Percentiles rank a stretch among this genome's conserved stretches.
Conservation (phyloP, 768 basidiomycete genomes). For the Scleroderma citrinum region DNA sequence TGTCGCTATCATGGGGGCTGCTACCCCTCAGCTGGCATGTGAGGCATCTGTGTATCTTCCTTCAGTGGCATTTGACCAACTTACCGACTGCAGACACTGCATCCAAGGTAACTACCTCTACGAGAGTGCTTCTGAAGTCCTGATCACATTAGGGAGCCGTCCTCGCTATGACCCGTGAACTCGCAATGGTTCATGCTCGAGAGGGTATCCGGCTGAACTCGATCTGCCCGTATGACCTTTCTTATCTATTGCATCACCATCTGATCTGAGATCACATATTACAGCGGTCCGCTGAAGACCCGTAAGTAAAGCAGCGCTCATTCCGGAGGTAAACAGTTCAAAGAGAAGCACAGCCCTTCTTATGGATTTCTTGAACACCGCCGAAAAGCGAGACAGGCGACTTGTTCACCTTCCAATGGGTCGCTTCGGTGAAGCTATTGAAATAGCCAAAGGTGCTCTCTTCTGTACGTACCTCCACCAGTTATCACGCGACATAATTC, state of each 20-base stretch:
- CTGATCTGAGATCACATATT: constrained; percentile 6
- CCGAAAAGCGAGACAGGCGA: constrained; percentile 90
- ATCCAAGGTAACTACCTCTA: constrained; percentile 59
- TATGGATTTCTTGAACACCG: constrained; percentile 97
- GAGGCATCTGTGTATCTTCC: constrained; percentile 24
- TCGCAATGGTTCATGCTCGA: constrained; percentile 95
- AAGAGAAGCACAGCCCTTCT: constrained; percentile 61
- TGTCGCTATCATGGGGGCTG: constrained; percentile 92
- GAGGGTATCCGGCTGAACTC: constrained; percentile 97
- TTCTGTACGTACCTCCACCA: constrained; percentile 66
- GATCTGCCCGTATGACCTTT: constrained; percentile 80
- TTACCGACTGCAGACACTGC: constrained; percentile 79
- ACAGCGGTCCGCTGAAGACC: constrained; percentile 89
- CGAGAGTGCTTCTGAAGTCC: constrained; percentile 2
- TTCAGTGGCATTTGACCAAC: constrained; percentile 4
- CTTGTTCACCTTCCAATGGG: constrained; percentile 94
- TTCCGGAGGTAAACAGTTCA: background rate
- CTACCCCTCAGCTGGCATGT: constrained; percentile 98
- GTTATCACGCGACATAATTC: background rate
- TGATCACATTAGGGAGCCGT: constrained; percentile 68
- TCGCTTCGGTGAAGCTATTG: constrained; percentile 94
- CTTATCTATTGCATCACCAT: background rate
- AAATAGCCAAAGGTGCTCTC: constrained; percentile 87
- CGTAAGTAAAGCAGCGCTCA: constrained; percentile 47
- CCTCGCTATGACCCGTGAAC: constrained; percentile 96